Evolutionary conservation across 768 basidiomycete species (phyloP), one percentile per base, ranked within the genome.

Genomic region (Agaricus subrufescens): DNA sequence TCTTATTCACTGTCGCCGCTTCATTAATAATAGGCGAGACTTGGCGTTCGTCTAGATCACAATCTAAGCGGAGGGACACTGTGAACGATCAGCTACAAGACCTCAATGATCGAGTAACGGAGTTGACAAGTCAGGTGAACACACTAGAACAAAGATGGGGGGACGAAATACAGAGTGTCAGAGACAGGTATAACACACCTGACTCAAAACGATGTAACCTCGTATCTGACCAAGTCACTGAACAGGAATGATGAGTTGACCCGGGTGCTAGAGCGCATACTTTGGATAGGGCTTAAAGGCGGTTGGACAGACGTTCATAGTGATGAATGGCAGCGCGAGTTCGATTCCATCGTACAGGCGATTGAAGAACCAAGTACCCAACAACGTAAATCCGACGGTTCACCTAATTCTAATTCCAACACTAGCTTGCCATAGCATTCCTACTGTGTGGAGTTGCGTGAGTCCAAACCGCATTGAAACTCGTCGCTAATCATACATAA

Each of bases 1-100:
- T 94, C 61, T 78, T 94, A 3, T 94, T 94, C 64, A 65, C 73
- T 19, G 91, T 94, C 1, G 91, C 91, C 0, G 85, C 86, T 1
- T 69, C 69, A 0, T 74, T 94, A 4, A 92, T 94, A 55, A 57
- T 92, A 10, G 86, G 85, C 2, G 91, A 94, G 67, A 74, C 85
- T 25, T 94, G 82, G 79, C 86, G 91, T 0, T 78, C 82, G 1
- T 86, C 88, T 0, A 76, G 87, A 19, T 89, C 77, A 56, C 76
- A 85, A 57, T 77, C 83, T 0, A 87, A 81, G 65, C 84, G 87
- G n/a, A 74, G 89, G 45, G 88, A 86, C 60, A 74, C 72, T 47
- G 84, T 93, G 7, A 84, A 89, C 58, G 90, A 92, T 51, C 75
- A 80, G 54, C 72, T 92, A 27, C 87, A 89, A 4, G 75, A 76